Base-by-base conservation (phyloP, 108 stramenopile species). In the Pseudonitzschia pungens region DNA sequence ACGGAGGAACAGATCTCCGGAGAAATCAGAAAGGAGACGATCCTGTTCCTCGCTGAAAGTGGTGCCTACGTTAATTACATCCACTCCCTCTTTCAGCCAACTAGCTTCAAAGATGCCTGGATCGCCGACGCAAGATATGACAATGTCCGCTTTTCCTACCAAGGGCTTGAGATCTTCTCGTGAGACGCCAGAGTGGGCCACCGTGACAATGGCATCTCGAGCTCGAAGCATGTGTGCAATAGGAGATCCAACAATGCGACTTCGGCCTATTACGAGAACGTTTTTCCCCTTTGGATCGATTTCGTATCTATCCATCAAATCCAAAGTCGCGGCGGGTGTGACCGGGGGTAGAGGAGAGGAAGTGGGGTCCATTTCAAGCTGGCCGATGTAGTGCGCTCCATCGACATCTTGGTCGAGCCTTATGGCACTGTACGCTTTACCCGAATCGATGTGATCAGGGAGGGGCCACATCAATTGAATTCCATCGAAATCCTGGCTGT, bases 21-120 rank as follows among this genome's bases (percentile, higher is more conserved):
- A 97, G 8, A 98, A 98, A 56, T 81, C 77, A 50, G 71, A 71
- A n/a, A 85, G 62, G 33, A 80, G 81, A 69, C 95, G 92, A 27
- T 98, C 88, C 32, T 85, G 84, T 71, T 99, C 60, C 33, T 62
- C 60, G 36, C 60, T 62, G 29, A 62, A 62, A 40, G 60, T 99
- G 72, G 98, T 99, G 0, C 99, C 99, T 22, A 99, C 98, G 81
- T 99, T 98, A 66, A 99, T 92, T 2, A 99, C 98, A 0, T 93
- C 94, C 16, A 92, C 90, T n/a, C 98, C 98, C 10, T 91, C 85
- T 83, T 99, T 99, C 44, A 99, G 69, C 97, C 98, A 99, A 24
- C 84, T 80, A 36, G 80, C 84, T 48, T 88, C 88, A 14, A 99
- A 91, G 70, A 98, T 73, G 42, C 93, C 70, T 21, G 98, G 90